phyloP scores from a whole-genome alignment of 2,329 filamentous ascomycete species.

The Trichophyton benhamiae region DNA sequence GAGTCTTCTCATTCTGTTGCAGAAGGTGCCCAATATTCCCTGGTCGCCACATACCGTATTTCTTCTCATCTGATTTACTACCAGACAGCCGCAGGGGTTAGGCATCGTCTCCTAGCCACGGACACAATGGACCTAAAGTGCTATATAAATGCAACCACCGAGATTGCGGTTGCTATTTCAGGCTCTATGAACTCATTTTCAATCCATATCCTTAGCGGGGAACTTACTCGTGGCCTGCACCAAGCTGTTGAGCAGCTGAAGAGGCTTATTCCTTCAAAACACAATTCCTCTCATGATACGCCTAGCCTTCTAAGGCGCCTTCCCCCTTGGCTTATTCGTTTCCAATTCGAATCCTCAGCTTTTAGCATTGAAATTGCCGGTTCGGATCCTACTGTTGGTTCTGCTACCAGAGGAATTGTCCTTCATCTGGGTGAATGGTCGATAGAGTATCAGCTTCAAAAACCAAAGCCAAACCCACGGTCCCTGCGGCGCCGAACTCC shows the following conservation, averaged over 20 bases:
- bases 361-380: slow-evolving; percentile 87
- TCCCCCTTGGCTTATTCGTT: slow-evolving; percentile 72
- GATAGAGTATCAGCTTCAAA: slow-evolving; percentile 76
- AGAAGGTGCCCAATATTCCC: slow-evolving; percentile 73
- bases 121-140: slow-evolving; percentile 80
- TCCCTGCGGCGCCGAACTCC: slow-evolving; percentile 57
- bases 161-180: slow-evolving; percentile 68
- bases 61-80: slow-evolving; percentile 88
- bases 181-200: slow-evolving; percentile 78
- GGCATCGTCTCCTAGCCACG: slow-evolving; percentile 76
- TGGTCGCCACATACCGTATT: slow-evolving; percentile 69
- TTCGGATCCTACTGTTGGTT: slow-evolving; percentile 69
- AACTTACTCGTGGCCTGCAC: slow-evolving; percentile 82
- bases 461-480: slow-evolving; percentile 45
- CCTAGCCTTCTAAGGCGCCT: slow-evolving; percentile 63
- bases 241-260: slow-evolving; percentile 75
- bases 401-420: slow-evolving; percentile 68
- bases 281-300: slow-evolving; percentile 43
- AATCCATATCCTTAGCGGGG: slow-evolving; percentile 76
- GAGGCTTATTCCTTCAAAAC: slow-evolving; percentile 17
- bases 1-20: slow-evolving; percentile 89
- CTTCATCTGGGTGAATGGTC: slow-evolving; percentile 80
- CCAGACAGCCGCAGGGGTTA: slow-evolving; percentile 68
- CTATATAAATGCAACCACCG: slow-evolving; percentile 71
- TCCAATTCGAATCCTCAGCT: slow-evolving; percentile 74